Percentiles rank a stretch among this genome's conserved stretches.
Conservation (phyloP, 75 land plant species). For the Ceratopteris richardii region DNA sequence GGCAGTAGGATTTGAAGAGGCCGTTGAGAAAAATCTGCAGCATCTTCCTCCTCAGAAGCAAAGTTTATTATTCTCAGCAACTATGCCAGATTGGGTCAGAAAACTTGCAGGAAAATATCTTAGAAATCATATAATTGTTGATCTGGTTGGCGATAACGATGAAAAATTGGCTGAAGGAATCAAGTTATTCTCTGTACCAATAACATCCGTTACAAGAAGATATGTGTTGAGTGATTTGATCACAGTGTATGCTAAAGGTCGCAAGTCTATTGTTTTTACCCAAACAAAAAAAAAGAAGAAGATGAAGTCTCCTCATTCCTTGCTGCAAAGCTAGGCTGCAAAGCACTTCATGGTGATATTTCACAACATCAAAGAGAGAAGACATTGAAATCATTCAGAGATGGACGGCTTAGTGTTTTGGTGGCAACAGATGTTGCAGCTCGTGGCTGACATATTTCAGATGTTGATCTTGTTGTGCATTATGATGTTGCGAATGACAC, state of each 20-base stretch:
- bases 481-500: no score
- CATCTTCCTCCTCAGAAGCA: no score
- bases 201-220: no score
- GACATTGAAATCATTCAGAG: constrained; percentile 6
- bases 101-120: constrained; percentile 5
- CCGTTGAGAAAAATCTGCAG: constrained; percentile 4
- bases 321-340: background rate
- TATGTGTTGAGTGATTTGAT: no score
- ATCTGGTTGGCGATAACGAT: constrained; percentile 14
- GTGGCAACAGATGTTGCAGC: constrained; percentile 21
- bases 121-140: constrained; percentile 1
- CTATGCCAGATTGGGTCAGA: constrained; percentile 10
- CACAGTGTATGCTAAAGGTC: no score
- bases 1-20: constrained; percentile 7
- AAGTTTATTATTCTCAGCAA: no score
- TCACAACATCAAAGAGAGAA: constrained; percentile 12
- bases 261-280: no score
- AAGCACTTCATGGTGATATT: constrained; percentile 12
- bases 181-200: no score
- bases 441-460: constrained; percentile 70
- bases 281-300: no score
- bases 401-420: no score
- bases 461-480: constrained; percentile 92
- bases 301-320: constrained; percentile 7
- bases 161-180: no score